phyloP scores from a whole-genome alignment of 352 stramenopile species.

The Phytophthora cryptogea region DNA sequence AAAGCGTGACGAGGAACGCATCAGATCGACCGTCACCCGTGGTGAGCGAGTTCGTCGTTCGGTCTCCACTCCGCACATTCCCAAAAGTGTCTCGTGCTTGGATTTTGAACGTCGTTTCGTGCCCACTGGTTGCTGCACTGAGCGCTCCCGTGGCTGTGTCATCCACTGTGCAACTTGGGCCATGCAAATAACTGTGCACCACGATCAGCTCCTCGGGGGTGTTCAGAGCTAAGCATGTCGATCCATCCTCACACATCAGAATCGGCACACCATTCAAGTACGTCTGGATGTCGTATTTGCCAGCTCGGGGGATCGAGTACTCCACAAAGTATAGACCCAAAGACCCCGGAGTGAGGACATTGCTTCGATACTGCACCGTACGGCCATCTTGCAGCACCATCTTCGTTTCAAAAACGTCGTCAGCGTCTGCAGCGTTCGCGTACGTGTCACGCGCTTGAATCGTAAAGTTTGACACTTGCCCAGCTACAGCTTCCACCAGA shows the following conservation, averaged over 20 bases:
- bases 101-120: constrained; percentile 87
- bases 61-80: constrained; percentile 86
- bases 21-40: constrained; percentile 90
- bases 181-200: constrained; percentile 91
- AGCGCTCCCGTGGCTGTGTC: constrained; percentile 77
- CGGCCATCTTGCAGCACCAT: constrained; percentile 70
- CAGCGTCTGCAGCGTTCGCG: constrained; percentile 67
- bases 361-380: constrained; percentile 86
- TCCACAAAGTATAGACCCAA: constrained; percentile 92
- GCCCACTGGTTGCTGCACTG: constrained; percentile 78
- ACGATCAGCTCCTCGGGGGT: constrained; percentile 76
- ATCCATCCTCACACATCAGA: constrained; percentile 85
- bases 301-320: constrained; percentile 93
- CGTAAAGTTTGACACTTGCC: constrained; percentile 92
- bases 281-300: constrained; percentile 85
- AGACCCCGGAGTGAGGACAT: constrained; percentile 46
- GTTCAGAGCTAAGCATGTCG: constrained; percentile 50
- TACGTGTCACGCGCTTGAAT: constrained; percentile 96
- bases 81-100: constrained; percentile 93
- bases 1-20: constrained; percentile 90
- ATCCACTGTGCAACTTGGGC: constrained; percentile 82
- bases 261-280: constrained; percentile 87
- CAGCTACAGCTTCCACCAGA: constrained; percentile 91
- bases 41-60: constrained; percentile 64
- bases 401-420: constrained; percentile 75